Evolutionary conservation across 768 basidiomycete genomes (phyloP).

Genomic region (Botryobasidium botryosum): DNA sequence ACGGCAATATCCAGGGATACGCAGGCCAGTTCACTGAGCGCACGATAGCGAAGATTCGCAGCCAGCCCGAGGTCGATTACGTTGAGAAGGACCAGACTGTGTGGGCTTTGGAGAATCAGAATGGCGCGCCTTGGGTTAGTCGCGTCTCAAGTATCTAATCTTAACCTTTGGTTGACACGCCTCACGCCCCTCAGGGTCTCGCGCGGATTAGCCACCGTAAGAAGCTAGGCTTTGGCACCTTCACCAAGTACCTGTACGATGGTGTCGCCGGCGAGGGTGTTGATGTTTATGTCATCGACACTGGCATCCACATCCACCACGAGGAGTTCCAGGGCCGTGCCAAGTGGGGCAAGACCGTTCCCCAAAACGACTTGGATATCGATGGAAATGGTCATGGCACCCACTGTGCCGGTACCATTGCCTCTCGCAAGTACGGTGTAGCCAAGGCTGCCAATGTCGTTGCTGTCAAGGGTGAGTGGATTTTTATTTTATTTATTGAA

Average conservation of each 20-base stretch:
- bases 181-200: no score
- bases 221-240: slow-evolving; percentile 61
- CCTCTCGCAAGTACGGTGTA: slow-evolving; percentile 84
- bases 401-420: slow-evolving; percentile 72
- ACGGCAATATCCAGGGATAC: slow-evolving; percentile 54
- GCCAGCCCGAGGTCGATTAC: slow-evolving; percentile 78
- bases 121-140: slow-evolving; percentile 72
- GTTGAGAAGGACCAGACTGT: slow-evolving; percentile 92
- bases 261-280: slow-evolving; percentile 73
- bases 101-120: slow-evolving; percentile 30
- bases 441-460: slow-evolving; percentile 83
- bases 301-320: slow-evolving; percentile 74
- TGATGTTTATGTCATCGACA: slow-evolving; percentile 49
- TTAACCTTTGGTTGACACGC: no score
- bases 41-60: slow-evolving; percentile 59
- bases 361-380: slow-evolving; percentile 61
- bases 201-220: slow-evolving; percentile 83
- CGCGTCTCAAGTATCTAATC: neutral
- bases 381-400: slow-evolving; percentile 91
- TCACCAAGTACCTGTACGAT: slow-evolving; percentile 66
- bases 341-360: slow-evolving; percentile 85
- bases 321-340: slow-evolving; percentile 81
- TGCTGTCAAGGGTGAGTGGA: slow-evolving; percentile 62
- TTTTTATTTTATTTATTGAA: neutral
- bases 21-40: slow-evolving; percentile 56